These are phyloP conservation scores for Cladosporium sp. DNA, from an alignment of 2,329 filamentous ascomycete genomes.

Conservation along the genomic window DNA sequence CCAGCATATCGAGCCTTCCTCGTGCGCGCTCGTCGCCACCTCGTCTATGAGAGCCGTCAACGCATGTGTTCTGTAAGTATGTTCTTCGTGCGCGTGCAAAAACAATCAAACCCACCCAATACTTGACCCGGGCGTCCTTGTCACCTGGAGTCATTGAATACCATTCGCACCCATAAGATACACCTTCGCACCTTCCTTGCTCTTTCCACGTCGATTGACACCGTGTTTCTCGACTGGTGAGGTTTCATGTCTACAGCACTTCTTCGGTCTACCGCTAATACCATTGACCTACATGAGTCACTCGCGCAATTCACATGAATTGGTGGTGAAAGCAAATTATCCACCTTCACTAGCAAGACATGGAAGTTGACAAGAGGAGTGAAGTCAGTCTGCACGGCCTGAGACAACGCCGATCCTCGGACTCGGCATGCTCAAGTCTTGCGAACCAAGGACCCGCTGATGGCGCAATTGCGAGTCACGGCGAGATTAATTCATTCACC, in stretches of 20 bases:
- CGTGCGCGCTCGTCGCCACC: background rate
- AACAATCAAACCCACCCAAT: background rate
- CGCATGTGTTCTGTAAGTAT: background rate
- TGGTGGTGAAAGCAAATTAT: background rate
- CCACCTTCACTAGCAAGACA: background rate
- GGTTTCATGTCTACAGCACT: background rate
- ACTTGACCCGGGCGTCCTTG: background rate
- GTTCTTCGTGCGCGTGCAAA: background rate
- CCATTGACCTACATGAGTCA: background rate
- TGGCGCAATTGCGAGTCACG: slow-evolving; percentile 14
- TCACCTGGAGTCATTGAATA: background rate
- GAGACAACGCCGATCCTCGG: background rate
- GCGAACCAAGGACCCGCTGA: background rate
- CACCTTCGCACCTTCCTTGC: slow-evolving; percentile 1
- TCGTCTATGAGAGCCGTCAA: background rate
- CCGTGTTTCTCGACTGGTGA: background rate
- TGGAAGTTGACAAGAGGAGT: background rate
- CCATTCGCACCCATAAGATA: background rate
- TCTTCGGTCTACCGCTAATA: background rate
- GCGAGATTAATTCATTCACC: background rate
- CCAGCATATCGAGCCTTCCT: background rate
- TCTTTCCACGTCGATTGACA: background rate
- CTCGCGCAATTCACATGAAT: background rate
- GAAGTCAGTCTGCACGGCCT: background rate
- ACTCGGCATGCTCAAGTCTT: background rate